These are phyloP conservation scores for Alternaria sp. DNA, from an alignment of 2,329 filamentous ascomycete species.

Conservation along the genomic window DNA sequence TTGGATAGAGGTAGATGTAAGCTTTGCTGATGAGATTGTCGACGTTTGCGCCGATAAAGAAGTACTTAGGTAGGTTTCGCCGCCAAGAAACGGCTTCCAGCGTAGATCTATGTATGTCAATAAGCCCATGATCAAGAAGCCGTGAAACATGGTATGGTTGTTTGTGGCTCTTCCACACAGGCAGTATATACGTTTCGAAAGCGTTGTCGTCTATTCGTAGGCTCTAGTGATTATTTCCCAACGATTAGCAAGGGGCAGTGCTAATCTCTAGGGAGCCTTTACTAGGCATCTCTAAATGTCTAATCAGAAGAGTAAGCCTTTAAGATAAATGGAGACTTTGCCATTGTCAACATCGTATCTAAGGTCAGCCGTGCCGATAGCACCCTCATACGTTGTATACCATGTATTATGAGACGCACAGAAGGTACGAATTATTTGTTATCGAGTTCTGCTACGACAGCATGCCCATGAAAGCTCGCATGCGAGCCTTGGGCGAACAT, in stretches of 20 bases:
- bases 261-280: neutral
- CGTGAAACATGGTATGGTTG: neutral
- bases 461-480: neutral
- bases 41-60: neutral
- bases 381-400: neutral
- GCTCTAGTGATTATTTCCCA: neutral
- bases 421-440: neutral
- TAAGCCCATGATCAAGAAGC: neutral
- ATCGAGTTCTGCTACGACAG: neutral
- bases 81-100: neutral
- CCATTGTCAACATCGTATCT: neutral
- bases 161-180: neutral
- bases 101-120: neutral
- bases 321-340: neutral
- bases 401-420: neutral
- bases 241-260: neutral
- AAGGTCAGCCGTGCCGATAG: neutral
- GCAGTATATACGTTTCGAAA: neutral
- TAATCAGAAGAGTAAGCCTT: neutral
- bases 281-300: neutral
- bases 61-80: neutral
- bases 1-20: neutral
- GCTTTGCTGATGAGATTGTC: neutral
- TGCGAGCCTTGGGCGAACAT: neutral
- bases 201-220: neutral